Conservation (phyloP, 83 land plant genomes). For the Picea engelmannii region DNA sequence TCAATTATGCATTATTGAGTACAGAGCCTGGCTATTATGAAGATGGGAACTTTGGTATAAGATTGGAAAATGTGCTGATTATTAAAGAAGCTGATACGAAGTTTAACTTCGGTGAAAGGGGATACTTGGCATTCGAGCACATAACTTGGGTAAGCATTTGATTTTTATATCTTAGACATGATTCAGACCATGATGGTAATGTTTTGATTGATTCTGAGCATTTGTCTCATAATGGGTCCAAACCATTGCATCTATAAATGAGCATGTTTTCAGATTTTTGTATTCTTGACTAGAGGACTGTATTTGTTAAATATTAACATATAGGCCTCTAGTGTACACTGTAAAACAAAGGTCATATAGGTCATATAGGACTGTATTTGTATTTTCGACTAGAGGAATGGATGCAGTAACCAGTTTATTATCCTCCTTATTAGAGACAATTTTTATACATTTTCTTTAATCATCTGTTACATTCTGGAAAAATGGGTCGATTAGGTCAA, state of each 20-base stretch:
- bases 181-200: neutral
- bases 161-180: neutral
- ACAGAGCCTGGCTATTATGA: slow-evolving; percentile 99
- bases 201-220: neutral
- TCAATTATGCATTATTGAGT: neutral
- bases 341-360: too few species aligned
- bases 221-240: neutral
- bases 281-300: neutral
- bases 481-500: too few species aligned
- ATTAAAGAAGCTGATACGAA: slow-evolving; percentile 85
- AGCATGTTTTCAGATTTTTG: neutral
- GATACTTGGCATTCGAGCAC: slow-evolving; percentile 91
- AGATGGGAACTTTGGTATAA: slow-evolving; percentile 95
- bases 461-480: too few species aligned
- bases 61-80: slow-evolving; percentile 95
- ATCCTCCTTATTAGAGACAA: too few species aligned
- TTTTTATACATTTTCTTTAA: too few species aligned
- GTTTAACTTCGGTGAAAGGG: slow-evolving; percentile 92
- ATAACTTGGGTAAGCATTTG: slow-evolving; percentile 89
- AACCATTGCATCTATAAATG: neutral
- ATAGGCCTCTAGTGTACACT: neutral
- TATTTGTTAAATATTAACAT: neutral
- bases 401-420: too few species aligned
- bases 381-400: too few species aligned
- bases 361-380: too few species aligned